phyloP scores from a whole-genome alignment of 2,329 filamentous ascomycete species.

The Claviceps citrina region DNA sequence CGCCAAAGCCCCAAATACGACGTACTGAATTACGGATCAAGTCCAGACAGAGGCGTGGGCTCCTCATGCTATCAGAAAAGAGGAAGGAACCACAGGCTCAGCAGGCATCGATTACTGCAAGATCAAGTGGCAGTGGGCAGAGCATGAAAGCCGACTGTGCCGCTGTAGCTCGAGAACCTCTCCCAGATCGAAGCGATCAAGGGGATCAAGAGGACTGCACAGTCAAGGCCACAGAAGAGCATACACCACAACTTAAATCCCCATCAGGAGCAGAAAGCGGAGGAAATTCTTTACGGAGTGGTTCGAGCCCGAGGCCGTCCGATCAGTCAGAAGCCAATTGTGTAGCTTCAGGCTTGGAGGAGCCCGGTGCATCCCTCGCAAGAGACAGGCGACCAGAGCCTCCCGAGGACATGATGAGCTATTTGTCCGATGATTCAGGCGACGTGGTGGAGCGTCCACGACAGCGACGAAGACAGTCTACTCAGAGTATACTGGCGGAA shows the following conservation, averaged over 20 bases:
- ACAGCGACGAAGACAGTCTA: not conserved
- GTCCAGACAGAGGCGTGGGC: slow-evolving; percentile 30
- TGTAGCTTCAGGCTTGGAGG: not conserved
- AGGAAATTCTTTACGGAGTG: not conserved
- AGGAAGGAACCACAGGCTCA: slow-evolving; percentile 3
- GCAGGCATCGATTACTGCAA: not conserved
- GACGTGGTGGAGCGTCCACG: not conserved
- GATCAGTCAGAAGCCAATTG: not conserved
- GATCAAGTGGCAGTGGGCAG: not conserved
- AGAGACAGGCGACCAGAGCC: not conserved
- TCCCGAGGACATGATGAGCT: not conserved
- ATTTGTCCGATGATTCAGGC: not conserved
- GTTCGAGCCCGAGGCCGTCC: not conserved
- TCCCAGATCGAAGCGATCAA: not conserved
- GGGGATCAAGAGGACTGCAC: not conserved
- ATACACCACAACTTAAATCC: not conserved
- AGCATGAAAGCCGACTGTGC: not conserved
- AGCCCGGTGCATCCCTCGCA: not conserved
- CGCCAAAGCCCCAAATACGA: slow-evolving; percentile 11
- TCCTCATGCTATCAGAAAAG: slow-evolving; percentile 30
- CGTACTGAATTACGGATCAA: slow-evolving; percentile 33
- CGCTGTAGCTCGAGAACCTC: not conserved
- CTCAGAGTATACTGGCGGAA: not conserved
- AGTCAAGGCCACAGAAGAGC: not conserved
- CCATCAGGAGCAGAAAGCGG: not conserved